Evolutionary conservation across 2,329 filamentous ascomycete genomes (phyloP).

Genomic region (Ophiostoma himal-ulmi): DNA sequence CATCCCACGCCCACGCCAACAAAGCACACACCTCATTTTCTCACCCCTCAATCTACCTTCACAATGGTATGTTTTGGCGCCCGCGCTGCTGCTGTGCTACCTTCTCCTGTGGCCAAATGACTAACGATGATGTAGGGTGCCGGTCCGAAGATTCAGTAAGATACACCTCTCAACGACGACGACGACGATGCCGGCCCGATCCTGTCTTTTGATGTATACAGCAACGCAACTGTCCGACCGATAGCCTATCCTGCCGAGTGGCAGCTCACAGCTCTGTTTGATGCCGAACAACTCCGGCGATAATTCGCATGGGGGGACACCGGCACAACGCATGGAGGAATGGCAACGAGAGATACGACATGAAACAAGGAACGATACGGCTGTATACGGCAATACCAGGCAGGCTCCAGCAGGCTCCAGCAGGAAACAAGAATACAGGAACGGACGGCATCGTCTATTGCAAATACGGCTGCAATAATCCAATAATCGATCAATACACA

Average conservation of each 20-base stretch:
- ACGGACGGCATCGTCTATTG: not conserved
- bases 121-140: constrained; percentile 53
- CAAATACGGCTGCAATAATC: not conserved
- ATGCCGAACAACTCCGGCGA: not conserved
- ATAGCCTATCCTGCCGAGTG: not conserved
- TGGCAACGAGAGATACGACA: not conserved
- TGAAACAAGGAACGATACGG: not conserved
- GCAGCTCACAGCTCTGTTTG: not conserved
- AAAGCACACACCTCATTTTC: not conserved
- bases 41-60: constrained; percentile 23
- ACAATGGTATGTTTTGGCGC: constrained; percentile 45
- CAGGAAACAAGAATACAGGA: not conserved
- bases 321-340: not conserved
- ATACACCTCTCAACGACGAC: not conserved
- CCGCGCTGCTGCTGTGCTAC: not conserved
- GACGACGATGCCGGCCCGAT: not conserved
- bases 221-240: no score
- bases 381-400: no score
- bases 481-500: not conserved
- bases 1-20: constrained; percentile 9
- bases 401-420: no score
- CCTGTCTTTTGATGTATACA: not conserved
- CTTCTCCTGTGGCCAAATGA: not conserved
- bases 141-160: constrained; percentile 61
- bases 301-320: not conserved